phyloP scores from a whole-genome alignment of 2,329 filamentous ascomycete species.

The Septoria petroselini region DNA sequence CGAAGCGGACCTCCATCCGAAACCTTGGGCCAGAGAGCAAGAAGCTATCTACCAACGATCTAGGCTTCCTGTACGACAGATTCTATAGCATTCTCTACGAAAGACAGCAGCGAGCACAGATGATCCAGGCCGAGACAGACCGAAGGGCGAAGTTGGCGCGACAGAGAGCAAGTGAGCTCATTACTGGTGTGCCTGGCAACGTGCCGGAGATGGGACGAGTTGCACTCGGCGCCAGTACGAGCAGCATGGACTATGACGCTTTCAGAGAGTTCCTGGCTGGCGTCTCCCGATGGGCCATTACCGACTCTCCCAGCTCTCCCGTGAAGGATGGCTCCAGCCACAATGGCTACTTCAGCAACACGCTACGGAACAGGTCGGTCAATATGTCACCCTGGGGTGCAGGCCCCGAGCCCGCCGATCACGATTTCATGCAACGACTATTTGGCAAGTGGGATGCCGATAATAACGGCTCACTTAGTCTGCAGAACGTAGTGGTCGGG shows the following conservation, averaged over 20 bases:
- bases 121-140: conserved; percentile 68
- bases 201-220: conserved; percentile 78
- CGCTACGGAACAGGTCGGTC: conserved; percentile 37
- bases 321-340: conserved; percentile 51
- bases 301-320: conserved; percentile 70
- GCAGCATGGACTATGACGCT: conserved; percentile 93
- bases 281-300: conserved; percentile 88
- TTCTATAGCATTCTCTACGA: conserved; percentile 94
- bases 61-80: conserved; percentile 86
- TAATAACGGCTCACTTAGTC: conserved; percentile 69
- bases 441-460: conserved; percentile 87
- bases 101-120: conserved; percentile 75
- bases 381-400: conserved; percentile 56
- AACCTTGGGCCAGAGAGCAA: conserved; percentile 97
- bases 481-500: conserved; percentile 90
- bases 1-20: conserved; percentile 91
- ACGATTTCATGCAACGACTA: conserved; percentile 87
- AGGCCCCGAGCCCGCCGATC: conserved; percentile 73
- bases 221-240: conserved; percentile 82
- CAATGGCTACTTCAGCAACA: conserved; percentile 56
- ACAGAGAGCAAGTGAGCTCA: conserved; percentile 50
- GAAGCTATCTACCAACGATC: conserved; percentile 76
- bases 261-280: conserved; percentile 88
- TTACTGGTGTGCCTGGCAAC: conserved; percentile 47
- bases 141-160: conserved; percentile 62